Conservation (phyloP, 140 eudicot genomes). For the Ambrosia hybrid region DNA sequence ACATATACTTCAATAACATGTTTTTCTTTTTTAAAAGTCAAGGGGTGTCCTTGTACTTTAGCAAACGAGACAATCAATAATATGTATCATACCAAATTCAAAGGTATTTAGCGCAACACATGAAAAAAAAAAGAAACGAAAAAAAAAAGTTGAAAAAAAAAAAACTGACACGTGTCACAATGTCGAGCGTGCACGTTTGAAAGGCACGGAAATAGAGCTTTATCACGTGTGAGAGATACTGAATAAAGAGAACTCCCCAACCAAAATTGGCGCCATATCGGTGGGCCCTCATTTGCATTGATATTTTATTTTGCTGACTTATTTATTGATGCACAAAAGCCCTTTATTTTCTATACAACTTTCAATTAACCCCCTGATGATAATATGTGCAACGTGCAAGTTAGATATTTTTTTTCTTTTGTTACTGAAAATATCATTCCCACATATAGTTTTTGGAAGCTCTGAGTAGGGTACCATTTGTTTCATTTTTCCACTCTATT, state of each 20-base stretch:
- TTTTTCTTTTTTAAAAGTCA: neutral
- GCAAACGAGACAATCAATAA: neutral
- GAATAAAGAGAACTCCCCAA: too few relatives aligned
- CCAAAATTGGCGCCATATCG: neutral
- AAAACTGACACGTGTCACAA: slow-evolving; percentile 19
- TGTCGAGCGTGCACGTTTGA: slow-evolving; percentile 19
- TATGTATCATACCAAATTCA: neutral
- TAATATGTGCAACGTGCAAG: slow-evolving; percentile 6
- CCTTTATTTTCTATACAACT: neutral
- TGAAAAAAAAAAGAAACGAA: slow-evolving; percentile 1
- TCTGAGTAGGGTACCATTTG: neutral
- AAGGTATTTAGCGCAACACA: slow-evolving; percentile 7
- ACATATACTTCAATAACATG: too few relatives aligned
- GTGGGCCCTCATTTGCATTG: slow-evolving; percentile 22
- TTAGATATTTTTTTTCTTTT: neutral
- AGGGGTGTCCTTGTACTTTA: slow-evolving; percentile 3
- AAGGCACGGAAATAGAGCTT: slow-evolving; percentile 34
- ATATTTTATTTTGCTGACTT: slow-evolving; percentile 10
- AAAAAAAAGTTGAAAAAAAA: neutral
- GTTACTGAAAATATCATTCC: neutral
- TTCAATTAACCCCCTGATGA: slow-evolving; percentile 17
- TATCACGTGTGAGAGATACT: slow-evolving; percentile 34
- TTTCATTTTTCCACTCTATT: neutral
- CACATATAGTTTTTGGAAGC: neutral
- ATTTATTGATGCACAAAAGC: slow-evolving; percentile 3